These are phyloP conservation scores for Talaromyces sp. DNA, from an alignment of 2,329 filamentous ascomycete species.

Conservation along the genomic window DNA sequence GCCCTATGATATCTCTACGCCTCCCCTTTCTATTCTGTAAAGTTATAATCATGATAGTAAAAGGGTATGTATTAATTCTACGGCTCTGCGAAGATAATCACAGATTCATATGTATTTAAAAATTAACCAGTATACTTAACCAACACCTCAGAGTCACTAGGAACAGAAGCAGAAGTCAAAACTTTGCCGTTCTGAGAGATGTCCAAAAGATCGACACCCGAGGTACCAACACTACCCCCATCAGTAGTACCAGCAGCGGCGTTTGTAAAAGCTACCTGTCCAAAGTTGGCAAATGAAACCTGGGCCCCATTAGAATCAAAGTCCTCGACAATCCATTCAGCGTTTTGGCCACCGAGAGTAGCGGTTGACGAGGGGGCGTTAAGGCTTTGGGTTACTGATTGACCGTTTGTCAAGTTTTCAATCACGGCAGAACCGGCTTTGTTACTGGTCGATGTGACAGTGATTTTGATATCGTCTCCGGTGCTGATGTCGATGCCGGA, in stretches of 20 bases:
- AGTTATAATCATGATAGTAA: no score
- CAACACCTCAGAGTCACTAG: conserved; percentile 27
- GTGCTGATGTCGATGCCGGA: conserved; percentile 43
- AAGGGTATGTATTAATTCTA: no score
- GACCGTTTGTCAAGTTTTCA: conserved; percentile 53
- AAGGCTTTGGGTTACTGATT: conserved; percentile 53
- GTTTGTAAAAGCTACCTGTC: conserved; percentile 40
- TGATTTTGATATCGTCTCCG: conserved; percentile 46
- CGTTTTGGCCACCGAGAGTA: conserved; percentile 55
- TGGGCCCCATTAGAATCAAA: conserved; percentile 41
- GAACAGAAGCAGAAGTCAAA: conserved; percentile 28
- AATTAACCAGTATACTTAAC: conserved; percentile 24
- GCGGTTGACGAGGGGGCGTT: conserved; percentile 34
- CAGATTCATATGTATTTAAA: neutral
- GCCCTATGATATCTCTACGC: neutral
- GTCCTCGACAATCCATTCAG: conserved; percentile 63
- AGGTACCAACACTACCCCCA: conserved; percentile 28
- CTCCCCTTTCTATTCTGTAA: neutral
- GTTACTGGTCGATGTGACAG: conserved; percentile 40
- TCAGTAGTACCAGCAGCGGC: conserved; percentile 27
- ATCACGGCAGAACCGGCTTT: conserved; percentile 48
- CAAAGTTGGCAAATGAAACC: conserved; percentile 50
- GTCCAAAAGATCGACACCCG: conserved; percentile 45
- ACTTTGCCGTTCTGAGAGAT: conserved; percentile 45
- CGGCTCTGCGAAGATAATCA: neutral